Percentiles rank a stretch among this genome's conserved stretches.
These are phyloP conservation scores for Trapa bicornis DNA, from an alignment of 345 rosid species.

Conservation along the genomic window DNA sequence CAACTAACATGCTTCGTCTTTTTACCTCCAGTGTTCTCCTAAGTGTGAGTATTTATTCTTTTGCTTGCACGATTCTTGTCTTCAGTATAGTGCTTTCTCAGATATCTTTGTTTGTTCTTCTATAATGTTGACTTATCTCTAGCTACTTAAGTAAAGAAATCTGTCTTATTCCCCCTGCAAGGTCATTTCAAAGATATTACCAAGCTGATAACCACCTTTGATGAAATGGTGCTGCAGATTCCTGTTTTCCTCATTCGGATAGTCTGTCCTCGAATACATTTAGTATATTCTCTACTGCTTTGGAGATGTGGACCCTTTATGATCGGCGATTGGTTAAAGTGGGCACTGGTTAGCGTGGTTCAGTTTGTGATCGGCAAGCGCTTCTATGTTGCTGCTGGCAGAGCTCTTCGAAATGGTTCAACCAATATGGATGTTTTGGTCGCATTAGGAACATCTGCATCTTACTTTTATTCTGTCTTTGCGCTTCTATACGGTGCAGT, in stretches of 20 bases:
- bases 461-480: constrained; percentile 90
- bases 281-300: constrained; percentile 50
- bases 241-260: constrained; percentile 84
- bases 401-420: constrained; percentile 98
- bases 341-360: constrained; percentile 84
- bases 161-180: background rate
- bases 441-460: constrained; percentile 86
- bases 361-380: constrained; percentile 98
- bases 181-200: background rate
- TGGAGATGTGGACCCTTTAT: constrained; percentile 95
- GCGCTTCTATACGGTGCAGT: constrained; percentile 90
- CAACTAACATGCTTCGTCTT: constrained; percentile 63
- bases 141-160: background rate
- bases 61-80: background rate
- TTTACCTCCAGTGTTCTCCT: constrained; percentile 69
- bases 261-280: constrained; percentile 77
- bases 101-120: background rate
- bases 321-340: constrained; percentile 95
- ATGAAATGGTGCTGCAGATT: constrained; percentile 45
- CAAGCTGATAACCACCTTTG: constrained; percentile 12
- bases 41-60: constrained; percentile 53
- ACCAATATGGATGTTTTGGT: constrained; percentile 99
- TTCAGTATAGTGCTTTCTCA: background rate
- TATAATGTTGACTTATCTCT: constrained; percentile 1
- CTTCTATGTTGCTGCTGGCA: constrained; percentile 85